Base-by-base conservation (phyloP, 2,329 filamentous ascomycete species). In the Anthostomella pinea region DNA sequence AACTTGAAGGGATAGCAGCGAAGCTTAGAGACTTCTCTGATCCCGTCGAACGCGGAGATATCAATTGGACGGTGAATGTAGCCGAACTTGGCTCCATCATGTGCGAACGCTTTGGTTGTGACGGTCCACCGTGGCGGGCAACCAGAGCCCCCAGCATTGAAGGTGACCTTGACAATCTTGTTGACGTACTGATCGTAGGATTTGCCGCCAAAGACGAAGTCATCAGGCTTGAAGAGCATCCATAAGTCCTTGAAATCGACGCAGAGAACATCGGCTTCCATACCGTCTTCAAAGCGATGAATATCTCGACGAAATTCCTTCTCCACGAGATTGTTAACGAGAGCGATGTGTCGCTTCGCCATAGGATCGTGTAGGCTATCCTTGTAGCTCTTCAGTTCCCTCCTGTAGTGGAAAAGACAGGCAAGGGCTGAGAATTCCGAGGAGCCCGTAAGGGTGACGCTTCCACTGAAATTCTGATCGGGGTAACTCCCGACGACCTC, bases 141-240 rank as follows among this genome's bases (percentile, higher is more conserved):
- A 4, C 11, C 19, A 14, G n/a, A 8, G 6, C 14, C 9, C 10
- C 28, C 29, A 3, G 14, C 3, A 14, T 23, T 33, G 18, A 24
- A 33, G 15, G 16, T 8, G 6, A 41, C 29, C 15, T 29, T 33
- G 7, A 24, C 20, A 16, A 36, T 23, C 15, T 33, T 22, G 33
- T 37, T 35, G 22, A 41, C 16, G 26, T 15, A 35, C 22, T 40
- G 35, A 10, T n/a, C n/a, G 23, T 19, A 24, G 11, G 8, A 11
- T 14, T 35, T n/a, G 14, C 32, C 36, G 5, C 18, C 25, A 11
- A 36, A 40, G 8, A 40, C 17, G 14, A 39, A 15, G 11, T 39
- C 37, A 8, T 21, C 30, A 2, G 41, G 36, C 27, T 38, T 39
- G 37, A 44, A 44, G 10, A 44, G 30, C 41, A 40, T 40, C 41